Evolutionary conservation across 257 asterid species (phyloP).

Genomic region (Eustoma russellianum): DNA sequence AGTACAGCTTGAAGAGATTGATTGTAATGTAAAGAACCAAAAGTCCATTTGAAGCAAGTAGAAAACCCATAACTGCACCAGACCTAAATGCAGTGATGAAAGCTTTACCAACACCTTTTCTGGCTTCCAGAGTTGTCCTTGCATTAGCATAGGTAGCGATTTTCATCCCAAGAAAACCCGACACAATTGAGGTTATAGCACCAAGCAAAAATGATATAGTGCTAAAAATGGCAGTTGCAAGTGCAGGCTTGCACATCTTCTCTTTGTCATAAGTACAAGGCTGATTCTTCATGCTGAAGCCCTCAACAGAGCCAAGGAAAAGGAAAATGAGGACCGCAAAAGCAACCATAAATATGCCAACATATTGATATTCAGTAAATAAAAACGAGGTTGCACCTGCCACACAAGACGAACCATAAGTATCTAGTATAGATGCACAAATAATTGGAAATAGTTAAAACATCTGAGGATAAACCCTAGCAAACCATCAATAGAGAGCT

Average conservation of each 20-base stretch:
- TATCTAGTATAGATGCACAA: neutral
- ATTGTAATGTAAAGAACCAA: conserved; percentile 69
- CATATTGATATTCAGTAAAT: conserved; percentile 66
- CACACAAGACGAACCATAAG: conserved; percentile 4
- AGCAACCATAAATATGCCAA: conserved; percentile 79
- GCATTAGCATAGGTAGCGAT: conserved; percentile 94
- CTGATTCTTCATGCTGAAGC: conserved; percentile 51
- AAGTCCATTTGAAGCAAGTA: conserved; percentile 83
- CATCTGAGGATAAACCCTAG: no score
- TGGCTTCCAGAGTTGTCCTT: conserved; percentile 82
- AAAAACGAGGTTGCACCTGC: conserved; percentile 89
- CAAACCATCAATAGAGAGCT: no score
- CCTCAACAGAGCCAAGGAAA: conserved; percentile 87
- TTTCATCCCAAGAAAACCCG: conserved; percentile 95
- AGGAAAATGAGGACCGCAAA: conserved; percentile 85
- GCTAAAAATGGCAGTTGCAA: conserved; percentile 84
- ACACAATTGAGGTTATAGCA: conserved; percentile 69
- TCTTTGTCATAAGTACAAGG: conserved; percentile 28
- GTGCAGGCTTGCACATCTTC: conserved; percentile 34
- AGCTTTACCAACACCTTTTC: conserved; percentile 67
- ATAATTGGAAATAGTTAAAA: no score
- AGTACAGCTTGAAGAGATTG: conserved; percentile 71
- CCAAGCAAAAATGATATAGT: conserved; percentile 77
- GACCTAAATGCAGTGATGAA: conserved; percentile 34
- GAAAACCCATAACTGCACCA: conserved; percentile 97